A percentile compares a stretch with the other conserved stretches of the same genome.
Evolutionary conservation across 2,329 filamentous ascomycete genomes (phyloP).

Genomic region (Massarina eburnea): DNA sequence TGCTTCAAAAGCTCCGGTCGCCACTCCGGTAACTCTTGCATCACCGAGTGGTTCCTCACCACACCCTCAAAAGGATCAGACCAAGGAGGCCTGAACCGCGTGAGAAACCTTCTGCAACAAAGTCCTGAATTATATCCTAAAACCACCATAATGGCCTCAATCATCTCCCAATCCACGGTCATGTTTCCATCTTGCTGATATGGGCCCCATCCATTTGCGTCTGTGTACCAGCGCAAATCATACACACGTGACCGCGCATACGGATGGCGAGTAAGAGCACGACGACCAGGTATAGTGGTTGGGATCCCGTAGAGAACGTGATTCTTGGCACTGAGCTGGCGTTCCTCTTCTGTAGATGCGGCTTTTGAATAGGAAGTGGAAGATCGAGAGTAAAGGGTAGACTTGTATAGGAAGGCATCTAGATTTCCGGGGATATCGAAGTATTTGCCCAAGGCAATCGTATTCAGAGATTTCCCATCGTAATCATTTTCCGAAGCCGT

Average conservation of each 20-base stretch:
- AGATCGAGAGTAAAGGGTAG: constrained; percentile 55
- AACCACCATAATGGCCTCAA: constrained; percentile 73
- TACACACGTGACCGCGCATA: constrained; percentile 72
- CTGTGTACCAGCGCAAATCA: constrained; percentile 69
- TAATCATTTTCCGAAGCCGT: constrained; percentile 42
- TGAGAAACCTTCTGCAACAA: constrained; percentile 27
- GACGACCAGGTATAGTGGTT: constrained; percentile 41
- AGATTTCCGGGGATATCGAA: constrained; percentile 55
- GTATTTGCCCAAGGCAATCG: constrained; percentile 37
- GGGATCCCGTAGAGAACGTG: constrained; percentile 70
- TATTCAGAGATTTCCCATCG: constrained; percentile 50
- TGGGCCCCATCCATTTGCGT: constrained; percentile 67
- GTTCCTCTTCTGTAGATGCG: constrained; percentile 46
- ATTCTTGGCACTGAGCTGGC: constrained; percentile 69
- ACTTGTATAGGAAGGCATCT: constrained; percentile 64
- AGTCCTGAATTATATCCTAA: constrained; percentile 60
- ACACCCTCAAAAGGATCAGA: constrained; percentile 30
- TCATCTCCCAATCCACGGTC: constrained; percentile 75
- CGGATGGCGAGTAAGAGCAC: constrained; percentile 51
- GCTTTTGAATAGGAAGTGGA: constrained; percentile 13
- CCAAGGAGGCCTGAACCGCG: constrained; percentile 33
- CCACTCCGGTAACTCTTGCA: constrained; percentile 51
- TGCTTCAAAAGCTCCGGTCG: constrained; percentile 50
- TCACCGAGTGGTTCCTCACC: constrained; percentile 14
- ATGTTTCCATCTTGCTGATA: constrained; percentile 65